Percentiles rank a stretch among this genome's conserved stretches.
Conservation (phyloP, 129 eudicot genomes). For the Helichrysum umbraculigerum region DNA sequence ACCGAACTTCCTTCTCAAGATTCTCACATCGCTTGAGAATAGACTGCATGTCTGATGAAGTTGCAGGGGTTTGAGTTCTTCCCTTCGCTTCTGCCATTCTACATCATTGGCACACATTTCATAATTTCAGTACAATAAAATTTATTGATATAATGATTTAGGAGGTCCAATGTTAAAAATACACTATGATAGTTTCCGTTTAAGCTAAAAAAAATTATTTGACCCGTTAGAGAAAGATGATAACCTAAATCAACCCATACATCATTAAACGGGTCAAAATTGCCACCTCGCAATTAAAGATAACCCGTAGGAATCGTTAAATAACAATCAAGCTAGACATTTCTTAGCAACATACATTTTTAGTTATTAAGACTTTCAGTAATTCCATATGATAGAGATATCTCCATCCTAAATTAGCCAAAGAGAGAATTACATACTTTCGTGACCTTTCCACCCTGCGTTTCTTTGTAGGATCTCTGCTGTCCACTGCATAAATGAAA, state of each 20-base stretch:
- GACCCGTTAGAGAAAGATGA: neutral
- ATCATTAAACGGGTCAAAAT: neutral
- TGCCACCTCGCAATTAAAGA: neutral
- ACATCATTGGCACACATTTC: constrained; percentile 23
- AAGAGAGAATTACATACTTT: constrained; percentile 52
- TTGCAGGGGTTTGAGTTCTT: constrained; percentile 62
- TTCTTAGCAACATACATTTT: neutral
- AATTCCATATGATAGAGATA: neutral
- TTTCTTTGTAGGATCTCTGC: constrained; percentile 76
- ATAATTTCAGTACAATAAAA: neutral
- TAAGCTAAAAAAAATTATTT: neutral
- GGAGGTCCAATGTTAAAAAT: neutral
- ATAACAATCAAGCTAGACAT: neutral
- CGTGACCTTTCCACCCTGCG: constrained; percentile 84
- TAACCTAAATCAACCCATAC: neutral
- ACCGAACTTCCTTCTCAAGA: constrained; percentile 90
- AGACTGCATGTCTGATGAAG: constrained; percentile 82
- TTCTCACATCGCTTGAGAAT: constrained; percentile 75
- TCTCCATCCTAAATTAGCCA: constrained; percentile 12
- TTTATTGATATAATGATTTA: neutral
- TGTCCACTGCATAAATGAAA: constrained; percentile 50
- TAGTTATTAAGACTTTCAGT: neutral
- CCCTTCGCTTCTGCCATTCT: constrained; percentile 98
- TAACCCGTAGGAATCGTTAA: neutral
- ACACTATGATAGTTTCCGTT: neutral